phyloP scores from a whole-genome alignment of 352 stramenopile species.

The Globisporangium viniferum region DNA sequence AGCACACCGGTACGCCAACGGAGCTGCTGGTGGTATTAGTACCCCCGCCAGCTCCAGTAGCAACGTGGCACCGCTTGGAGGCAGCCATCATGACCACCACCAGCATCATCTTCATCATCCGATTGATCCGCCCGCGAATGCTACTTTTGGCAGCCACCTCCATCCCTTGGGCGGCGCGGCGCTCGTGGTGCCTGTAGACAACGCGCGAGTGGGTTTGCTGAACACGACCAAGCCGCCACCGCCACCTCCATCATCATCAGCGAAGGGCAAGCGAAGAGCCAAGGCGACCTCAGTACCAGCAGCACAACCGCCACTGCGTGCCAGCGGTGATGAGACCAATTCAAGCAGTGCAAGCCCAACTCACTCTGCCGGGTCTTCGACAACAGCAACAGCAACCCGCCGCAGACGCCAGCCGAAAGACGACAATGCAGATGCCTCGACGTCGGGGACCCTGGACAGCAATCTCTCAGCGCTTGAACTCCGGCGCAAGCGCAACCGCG shows the following conservation, averaged over 20 bases:
- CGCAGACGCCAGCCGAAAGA: background rate
- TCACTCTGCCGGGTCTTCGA: background rate
- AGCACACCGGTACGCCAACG: background rate
- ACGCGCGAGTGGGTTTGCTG: background rate
- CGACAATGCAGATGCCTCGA: too few species aligned
- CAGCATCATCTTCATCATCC: background rate
- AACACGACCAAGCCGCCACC: background rate
- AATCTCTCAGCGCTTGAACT: constrained; percentile 21
- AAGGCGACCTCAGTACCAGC: background rate
- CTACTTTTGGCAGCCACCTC: background rate
- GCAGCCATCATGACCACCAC: background rate
- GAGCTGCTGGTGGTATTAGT: background rate
- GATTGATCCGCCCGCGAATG: background rate
- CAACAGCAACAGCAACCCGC: background rate
- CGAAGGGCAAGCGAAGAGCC: background rate
- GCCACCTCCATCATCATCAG: too few species aligned
- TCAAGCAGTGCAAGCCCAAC: background rate
- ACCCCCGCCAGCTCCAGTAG: too few species aligned
- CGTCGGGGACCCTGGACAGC: background rate
- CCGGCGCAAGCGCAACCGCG: constrained; percentile 35
- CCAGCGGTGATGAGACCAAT: background rate
- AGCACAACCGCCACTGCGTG: background rate
- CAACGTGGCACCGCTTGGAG: too few species aligned
- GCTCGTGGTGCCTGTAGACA: background rate
- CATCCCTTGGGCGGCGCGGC: background rate